A percentile compares a stretch with the other conserved stretches of the same genome.
Conservation (phyloP, 1,284 basidiomycete genomes). For the Leucoagaricus sp. region DNA sequence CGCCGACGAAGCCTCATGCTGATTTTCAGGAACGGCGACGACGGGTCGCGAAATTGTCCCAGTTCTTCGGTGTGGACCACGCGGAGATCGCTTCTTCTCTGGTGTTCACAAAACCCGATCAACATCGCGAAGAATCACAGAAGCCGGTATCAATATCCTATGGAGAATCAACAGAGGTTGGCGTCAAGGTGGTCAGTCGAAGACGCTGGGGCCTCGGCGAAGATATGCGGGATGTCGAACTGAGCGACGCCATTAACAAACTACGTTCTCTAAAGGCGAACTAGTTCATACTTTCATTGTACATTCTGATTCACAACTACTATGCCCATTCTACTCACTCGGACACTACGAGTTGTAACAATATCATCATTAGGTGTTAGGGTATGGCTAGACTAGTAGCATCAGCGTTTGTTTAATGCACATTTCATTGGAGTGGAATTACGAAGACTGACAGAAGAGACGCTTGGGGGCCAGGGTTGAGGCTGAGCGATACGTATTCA, state of each 20-base stretch:
- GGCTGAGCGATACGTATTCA: slow-evolving; percentile 31
- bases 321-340: not conserved
- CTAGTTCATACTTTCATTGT: slow-evolving; percentile 15
- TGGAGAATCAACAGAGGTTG: slow-evolving; percentile 27
- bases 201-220: slow-evolving; percentile 41
- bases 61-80: slow-evolving; percentile 60
- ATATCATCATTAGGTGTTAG: slow-evolving; percentile 4
- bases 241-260: slow-evolving; percentile 47
- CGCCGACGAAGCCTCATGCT: slow-evolving; percentile 1
- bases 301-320: not conserved
- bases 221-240: slow-evolving; percentile 31
- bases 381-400: slow-evolving; percentile 8
- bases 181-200: slow-evolving; percentile 37
- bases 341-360: slow-evolving; percentile 12
- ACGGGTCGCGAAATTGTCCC: slow-evolving; percentile 55
- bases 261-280: slow-evolving; percentile 49
- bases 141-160: not conserved
- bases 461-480: not conserved
- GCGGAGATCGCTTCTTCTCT: slow-evolving; percentile 42
- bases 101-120: slow-evolving; percentile 14
- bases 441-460: not conserved
- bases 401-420: not conserved
- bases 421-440: not conserved
- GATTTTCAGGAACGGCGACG: slow-evolving; percentile 34
- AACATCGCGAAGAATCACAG: slow-evolving; percentile 14